Evolutionary conservation across 1,284 basidiomycete species (phyloP), one percentile per base, ranked within the genome.

Genomic region (Ceratorhiza oryzae-sativae): DNA sequence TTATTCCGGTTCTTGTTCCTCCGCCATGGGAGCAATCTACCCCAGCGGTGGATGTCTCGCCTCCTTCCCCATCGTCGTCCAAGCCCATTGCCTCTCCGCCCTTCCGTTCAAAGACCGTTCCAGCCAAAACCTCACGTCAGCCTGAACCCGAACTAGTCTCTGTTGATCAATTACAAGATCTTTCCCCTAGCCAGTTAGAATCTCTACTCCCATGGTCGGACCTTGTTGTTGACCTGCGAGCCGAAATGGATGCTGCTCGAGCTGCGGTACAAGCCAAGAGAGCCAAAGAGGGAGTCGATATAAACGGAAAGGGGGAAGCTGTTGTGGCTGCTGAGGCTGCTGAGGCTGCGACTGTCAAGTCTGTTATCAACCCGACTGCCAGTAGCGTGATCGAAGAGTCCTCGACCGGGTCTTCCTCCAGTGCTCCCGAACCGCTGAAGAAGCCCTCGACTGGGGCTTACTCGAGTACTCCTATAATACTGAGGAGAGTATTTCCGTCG

Each of bases 261-360:
- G 55, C 67, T 3, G 67, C 67, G 1, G 55, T 70, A 27, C 30
- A 25, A 25, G 55, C n/a, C 13, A 58, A 34, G 23, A 53, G 67
- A 10, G 32, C 27, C 27, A 45, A 70, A 30, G 67, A 58, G 41
- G 67, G 67, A 8, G 67, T 70, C 1, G 55, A 70, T 39, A 18
- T 70, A 5, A 58, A 70, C 2, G 67, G 67, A 1, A 70, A 55
- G 34, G 67, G 67, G 6, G 67, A 70, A 32, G 67, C 67, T 1
- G 67, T 70, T 48, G n/a, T 70, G 23, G 55, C 27, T 3, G 53
- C 55, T 13, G 67, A 70, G 32, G 55, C 53, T 13, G 55, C 20
- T 25, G 46, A 18, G 13, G 23, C 49, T n/a, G 27, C 46, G 23
- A 49, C 49, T 25, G 12, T 4, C 49, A 53, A 53, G 23, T 12